Percentiles rank a stretch among this genome's conserved stretches.
phyloP scores from a whole-genome alignment of 2,329 filamentous ascomycete genomes.

The Scytalidium lignicola region DNA sequence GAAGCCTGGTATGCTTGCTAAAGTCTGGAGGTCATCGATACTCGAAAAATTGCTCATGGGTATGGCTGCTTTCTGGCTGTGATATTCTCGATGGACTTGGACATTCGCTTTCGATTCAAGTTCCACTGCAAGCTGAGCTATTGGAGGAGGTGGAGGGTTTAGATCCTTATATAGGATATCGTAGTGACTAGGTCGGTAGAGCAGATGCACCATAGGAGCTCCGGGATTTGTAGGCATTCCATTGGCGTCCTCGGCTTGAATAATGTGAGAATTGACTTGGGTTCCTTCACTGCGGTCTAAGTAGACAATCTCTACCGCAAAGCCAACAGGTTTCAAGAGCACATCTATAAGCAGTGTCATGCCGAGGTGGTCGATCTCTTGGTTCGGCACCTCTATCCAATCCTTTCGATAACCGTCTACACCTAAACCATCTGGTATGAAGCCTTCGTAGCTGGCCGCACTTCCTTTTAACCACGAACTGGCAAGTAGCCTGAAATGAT shows the following conservation, averaged over 20 bases:
- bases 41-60: constrained; percentile 31
- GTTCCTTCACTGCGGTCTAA: constrained; percentile 79
- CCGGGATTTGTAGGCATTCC: constrained; percentile 25
- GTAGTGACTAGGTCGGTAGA: constrained; percentile 79
- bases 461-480: constrained; percentile 79
- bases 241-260: constrained; percentile 36
- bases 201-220: constrained; percentile 51
- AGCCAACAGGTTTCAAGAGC: constrained; percentile 70
- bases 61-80: constrained; percentile 33
- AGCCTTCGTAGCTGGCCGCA: constrained; percentile 63
- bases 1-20: constrained; percentile 26
- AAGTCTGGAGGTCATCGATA: constrained; percentile 15
- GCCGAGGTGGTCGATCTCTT: constrained; percentile 89
- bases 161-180: constrained; percentile 77
- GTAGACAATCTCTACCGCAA: constrained; percentile 84
- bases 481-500: constrained; percentile 77
- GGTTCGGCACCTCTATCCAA: constrained; percentile 67
- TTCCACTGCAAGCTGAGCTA: constrained; percentile 13
- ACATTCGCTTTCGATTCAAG: constrained; percentile 31
- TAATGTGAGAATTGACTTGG: constrained; percentile 57
- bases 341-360: constrained; percentile 72
- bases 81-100: constrained; percentile 48
- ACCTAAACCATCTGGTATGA: constrained; percentile 53
- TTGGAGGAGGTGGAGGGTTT: constrained; percentile 12
- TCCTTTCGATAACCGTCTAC: constrained; percentile 65